These are phyloP conservation scores for Talaromyces trachyspermus DNA, from an alignment of 495 filamentous ascomycete genomes.

Conservation along the genomic window DNA sequence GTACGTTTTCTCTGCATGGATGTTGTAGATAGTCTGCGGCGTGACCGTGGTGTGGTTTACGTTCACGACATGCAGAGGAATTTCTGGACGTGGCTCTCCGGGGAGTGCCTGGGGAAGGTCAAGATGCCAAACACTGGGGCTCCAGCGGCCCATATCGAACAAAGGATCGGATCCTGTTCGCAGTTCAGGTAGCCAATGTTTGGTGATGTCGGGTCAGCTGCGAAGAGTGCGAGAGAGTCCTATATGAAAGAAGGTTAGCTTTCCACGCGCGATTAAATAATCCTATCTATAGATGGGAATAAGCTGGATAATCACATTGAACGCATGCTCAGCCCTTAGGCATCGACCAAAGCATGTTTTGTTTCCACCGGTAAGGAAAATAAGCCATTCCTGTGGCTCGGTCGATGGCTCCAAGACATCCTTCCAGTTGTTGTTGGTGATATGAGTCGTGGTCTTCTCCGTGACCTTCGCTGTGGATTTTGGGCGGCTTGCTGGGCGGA, in stretches of 20 bases:
- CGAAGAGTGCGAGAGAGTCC: slow-evolving; percentile 63
- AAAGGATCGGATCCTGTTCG: slow-evolving; percentile 70
- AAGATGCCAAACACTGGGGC: slow-evolving; percentile 64
- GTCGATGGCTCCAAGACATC: slow-evolving; percentile 55
- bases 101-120: slow-evolving; percentile 54
- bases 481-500: slow-evolving; percentile 40
- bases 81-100: slow-evolving; percentile 31
- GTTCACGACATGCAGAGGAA: slow-evolving; percentile 47
- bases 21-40: slow-evolving; percentile 51
- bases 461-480: slow-evolving; percentile 47
- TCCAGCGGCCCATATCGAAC: slow-evolving; percentile 70
- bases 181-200: slow-evolving; percentile 71
- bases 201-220: slow-evolving; percentile 57
- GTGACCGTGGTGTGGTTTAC: slow-evolving; percentile 62
- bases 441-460: slow-evolving; percentile 46
- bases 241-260: slow-evolving; percentile 30
- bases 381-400: slow-evolving; percentile 69
- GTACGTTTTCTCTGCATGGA: slow-evolving; percentile 57
- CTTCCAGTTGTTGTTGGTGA: slow-evolving; percentile 71
- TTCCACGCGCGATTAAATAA: not conserved
- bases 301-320: slow-evolving; percentile 40
- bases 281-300: not conserved
- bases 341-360: slow-evolving; percentile 75
- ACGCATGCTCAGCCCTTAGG: slow-evolving; percentile 42
- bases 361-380: slow-evolving; percentile 77